Evolutionary conservation across 148 eudicot species (phyloP).

Genomic region (Bassia scoparia): DNA sequence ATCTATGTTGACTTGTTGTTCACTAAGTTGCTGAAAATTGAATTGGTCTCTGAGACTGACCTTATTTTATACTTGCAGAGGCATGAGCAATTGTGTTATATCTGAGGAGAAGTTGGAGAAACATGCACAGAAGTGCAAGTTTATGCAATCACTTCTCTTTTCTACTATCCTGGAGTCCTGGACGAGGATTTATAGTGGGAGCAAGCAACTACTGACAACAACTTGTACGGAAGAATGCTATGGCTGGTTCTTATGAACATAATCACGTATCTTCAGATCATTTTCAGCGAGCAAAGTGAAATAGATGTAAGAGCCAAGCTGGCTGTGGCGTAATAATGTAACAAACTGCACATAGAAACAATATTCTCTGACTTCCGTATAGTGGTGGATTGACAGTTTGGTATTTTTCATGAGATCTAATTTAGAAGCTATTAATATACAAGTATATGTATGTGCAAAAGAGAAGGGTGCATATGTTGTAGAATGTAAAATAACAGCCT

Average conservation of each 20-base stretch:
- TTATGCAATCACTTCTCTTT: constrained; percentile 42
- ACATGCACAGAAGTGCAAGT: constrained; percentile 40
- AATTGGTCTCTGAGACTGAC: not conserved
- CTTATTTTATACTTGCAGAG: constrained; percentile 26
- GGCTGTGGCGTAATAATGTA: constrained; percentile 5
- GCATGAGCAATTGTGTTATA: constrained; percentile 28
- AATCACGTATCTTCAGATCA: constrained; percentile 12
- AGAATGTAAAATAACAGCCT: not conserved
- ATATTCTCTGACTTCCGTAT: not conserved
- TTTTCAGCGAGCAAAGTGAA: constrained; percentile 4
- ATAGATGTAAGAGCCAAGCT: constrained; percentile 17
- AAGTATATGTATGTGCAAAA: not conserved
- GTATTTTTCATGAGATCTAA: too few species aligned
- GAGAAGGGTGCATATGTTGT: not conserved
- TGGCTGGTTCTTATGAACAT: not conserved
- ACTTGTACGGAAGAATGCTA: constrained; percentile 2
- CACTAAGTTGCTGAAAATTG: not conserved
- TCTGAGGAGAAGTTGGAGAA: constrained; percentile 41
- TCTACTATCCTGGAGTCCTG: constrained; percentile 54
- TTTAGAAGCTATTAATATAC: not conserved
- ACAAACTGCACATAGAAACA: constrained; percentile 20
- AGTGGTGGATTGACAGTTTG: not conserved
- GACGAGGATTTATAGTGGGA: constrained; percentile 41
- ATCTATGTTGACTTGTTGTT: not conserved
- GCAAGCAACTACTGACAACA: not conserved